Evolutionary conservation across 176 grass and related monocot species (phyloP), one percentile per base, ranked within the genome.

Genomic region (Oryza rufipogon): DNA sequence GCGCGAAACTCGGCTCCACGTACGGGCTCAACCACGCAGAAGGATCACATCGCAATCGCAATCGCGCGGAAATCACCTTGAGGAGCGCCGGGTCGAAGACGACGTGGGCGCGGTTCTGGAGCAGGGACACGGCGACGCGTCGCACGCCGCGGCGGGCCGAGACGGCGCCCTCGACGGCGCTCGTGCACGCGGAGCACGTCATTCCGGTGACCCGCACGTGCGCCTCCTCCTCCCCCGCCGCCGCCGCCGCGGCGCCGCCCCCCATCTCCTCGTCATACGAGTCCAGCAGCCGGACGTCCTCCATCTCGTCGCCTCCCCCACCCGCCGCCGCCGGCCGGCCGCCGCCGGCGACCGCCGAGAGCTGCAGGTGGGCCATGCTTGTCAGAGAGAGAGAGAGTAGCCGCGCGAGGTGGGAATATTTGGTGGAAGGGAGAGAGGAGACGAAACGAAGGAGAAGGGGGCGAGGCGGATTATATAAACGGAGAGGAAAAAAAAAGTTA

Each of bases 121-220:
- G 91, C 74, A 99, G 85, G 6, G 96, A 99, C 15, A 99, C 96
- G 42, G 96, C 87, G 75, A 91, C 91, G n/a, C 71, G 70, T 11
- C 77, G 45, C 76, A 99, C 96, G 8, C 96, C 96, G 7, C 17
- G 78, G 51, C 87, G 86, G 19, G 89, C 86, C 47, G 86, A 85
- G 44, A 94, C 88, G 66, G 96, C 89, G 28, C 73, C 83, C 85
- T 98, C 96, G 39, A 98, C 96, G 73, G 96, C 87, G 79, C 82
- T 90, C 33, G 91, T 98, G 88, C 96, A 98, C 34, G 96, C 96
- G 9, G 96, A 98, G 86, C 96, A 98, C 51, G 93, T 98, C 96
- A 98, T 98, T 41, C 96, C 96, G 5, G 74, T 90, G 71, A 98
- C 89, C 67, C 89, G 91, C 48, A 98, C 86, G 61, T 95, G 90